These are phyloP conservation scores for Apiospora kogelbergensis DNA, from an alignment of 2,329 filamentous ascomycete genomes.

Conservation along the genomic window DNA sequence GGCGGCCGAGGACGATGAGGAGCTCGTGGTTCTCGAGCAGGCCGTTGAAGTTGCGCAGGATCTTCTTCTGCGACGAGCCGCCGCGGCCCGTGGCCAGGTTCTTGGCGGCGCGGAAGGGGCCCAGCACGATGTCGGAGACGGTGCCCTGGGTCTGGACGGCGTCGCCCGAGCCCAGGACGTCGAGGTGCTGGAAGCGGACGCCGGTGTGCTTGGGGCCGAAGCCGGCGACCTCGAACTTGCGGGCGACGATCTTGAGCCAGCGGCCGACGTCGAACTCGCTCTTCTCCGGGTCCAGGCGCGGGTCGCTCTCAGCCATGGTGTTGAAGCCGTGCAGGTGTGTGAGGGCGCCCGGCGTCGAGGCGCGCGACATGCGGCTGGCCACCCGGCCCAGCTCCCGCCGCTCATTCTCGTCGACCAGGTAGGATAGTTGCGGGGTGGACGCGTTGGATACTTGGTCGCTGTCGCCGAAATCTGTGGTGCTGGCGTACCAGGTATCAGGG, in stretches of 20 bases:
- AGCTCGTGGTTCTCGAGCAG: conserved; percentile 59
- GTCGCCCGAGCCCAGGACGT: conserved; percentile 2
- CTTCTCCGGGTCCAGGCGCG: background rate
- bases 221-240: background rate
- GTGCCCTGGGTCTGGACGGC: conserved; percentile 5
- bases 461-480: background rate
- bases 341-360: background rate
- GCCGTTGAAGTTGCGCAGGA: conserved; percentile 65
- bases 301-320: conserved; percentile 3
- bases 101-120: background rate
- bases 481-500: background rate
- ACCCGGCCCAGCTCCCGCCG: background rate
- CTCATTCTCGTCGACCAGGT: conserved; percentile 5
- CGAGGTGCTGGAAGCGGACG: background rate
- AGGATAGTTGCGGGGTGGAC: background rate
- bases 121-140: background rate
- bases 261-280: conserved; percentile 2
- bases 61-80: conserved; percentile 47
- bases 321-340: background rate
- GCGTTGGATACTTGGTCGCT: background rate
- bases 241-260: background rate
- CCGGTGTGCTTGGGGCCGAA: background rate
- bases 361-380: background rate
- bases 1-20: conserved; percentile 47
- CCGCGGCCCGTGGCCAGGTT: conserved; percentile 46